Percentiles rank a stretch among this genome's conserved stretches.
These are phyloP conservation scores for Cunninghamia lanceolata DNA, from an alignment of 75 land plant species.

Conservation along the genomic window DNA sequence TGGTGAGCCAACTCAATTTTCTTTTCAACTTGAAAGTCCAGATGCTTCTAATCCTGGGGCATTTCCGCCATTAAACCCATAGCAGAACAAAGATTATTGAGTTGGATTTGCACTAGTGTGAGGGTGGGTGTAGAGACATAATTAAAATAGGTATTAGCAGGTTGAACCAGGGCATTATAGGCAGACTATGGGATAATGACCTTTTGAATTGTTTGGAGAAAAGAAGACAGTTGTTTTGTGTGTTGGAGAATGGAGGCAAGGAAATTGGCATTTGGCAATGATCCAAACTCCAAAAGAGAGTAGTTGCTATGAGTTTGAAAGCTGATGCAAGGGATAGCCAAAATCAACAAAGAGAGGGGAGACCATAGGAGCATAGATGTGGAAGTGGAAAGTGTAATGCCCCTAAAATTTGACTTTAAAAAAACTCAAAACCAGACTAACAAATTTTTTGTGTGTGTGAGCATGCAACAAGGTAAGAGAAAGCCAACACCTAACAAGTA, in stretches of 20 bases:
- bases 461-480: too few species aligned
- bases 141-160: not conserved
- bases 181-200: not conserved
- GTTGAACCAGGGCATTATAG: not conserved
- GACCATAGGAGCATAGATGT: not conserved
- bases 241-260: not conserved
- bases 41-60: too few species aligned
- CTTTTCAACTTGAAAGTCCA: too few species aligned
- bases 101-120: not conserved
- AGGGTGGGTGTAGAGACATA: not conserved
- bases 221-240: not conserved
- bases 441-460: too few species aligned
- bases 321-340: not conserved
- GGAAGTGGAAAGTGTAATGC: not conserved
- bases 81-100: too few species aligned
- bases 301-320: too few species aligned
- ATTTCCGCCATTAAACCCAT: not conserved
- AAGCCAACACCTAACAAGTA: too few species aligned
- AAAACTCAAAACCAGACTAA: too few species aligned
- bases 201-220: not conserved
- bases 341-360: not conserved
- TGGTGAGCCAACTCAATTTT: too few species aligned
- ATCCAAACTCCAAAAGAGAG: not conserved
- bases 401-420: too few species aligned
- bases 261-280: not conserved